Percentiles rank a stretch among this genome's conserved stretches.
Evolutionary conservation across 208 protist species (phyloP).

Genomic region (Leishmania braziliensis): DNA sequence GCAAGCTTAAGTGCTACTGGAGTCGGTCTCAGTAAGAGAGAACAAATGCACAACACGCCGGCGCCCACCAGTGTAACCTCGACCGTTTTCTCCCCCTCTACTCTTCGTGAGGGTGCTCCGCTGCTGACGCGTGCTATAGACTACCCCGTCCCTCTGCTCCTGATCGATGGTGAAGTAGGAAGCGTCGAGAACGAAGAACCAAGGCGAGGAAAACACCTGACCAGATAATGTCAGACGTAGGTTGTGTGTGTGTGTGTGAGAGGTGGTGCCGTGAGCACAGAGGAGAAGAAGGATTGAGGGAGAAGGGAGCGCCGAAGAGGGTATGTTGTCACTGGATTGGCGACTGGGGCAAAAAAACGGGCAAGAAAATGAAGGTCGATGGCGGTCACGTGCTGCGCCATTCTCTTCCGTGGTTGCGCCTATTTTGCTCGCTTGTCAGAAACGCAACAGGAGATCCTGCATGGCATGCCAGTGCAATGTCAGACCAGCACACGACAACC

Average conservation of each 20-base stretch:
- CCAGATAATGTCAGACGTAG: not conserved
- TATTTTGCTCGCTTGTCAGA: not conserved
- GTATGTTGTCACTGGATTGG: not conserved
- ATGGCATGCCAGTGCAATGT: not conserved
- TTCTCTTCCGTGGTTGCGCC: not conserved
- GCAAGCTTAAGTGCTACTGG: not conserved
- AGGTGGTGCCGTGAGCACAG: not conserved
- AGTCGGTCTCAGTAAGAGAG: not conserved
- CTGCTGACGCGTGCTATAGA: not conserved
- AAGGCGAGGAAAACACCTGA: not conserved
- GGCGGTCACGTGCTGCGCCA: not conserved
- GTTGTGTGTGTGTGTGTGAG: conserved; percentile 1
- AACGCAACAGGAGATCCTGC: not conserved
- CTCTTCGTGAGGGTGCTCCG: too few relatives aligned
- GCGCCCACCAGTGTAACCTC: not conserved
- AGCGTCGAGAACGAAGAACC: not conserved
- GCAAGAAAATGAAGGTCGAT: not conserved
- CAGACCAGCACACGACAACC: not conserved
- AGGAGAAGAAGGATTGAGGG: not conserved
- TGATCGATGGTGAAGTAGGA: too few relatives aligned
- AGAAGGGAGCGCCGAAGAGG: not conserved
- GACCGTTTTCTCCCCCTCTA: too few relatives aligned
- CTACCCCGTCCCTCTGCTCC: not conserved
- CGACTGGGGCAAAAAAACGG: not conserved
- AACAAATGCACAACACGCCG: too few relatives aligned